A percentile compares a stretch with the other conserved stretches of the same genome.
Evolutionary conservation across 345 rosid species (phyloP).

Genomic region (Luvunga scandens): DNA sequence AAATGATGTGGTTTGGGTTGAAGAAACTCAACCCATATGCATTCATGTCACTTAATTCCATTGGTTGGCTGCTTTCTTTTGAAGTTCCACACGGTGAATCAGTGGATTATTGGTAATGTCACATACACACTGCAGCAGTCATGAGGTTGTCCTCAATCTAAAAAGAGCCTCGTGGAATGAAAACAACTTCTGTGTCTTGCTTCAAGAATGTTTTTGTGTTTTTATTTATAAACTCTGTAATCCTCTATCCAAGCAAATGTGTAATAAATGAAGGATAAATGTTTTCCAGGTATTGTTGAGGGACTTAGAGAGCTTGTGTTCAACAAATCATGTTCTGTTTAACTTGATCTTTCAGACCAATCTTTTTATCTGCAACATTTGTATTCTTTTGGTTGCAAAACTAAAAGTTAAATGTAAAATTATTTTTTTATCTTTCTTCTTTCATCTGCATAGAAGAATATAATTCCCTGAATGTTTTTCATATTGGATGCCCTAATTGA

Average conservation of each 20-base stretch:
- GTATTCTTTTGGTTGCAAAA: background rate
- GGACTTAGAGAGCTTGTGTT: background rate
- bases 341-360: background rate
- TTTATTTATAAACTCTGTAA: background rate
- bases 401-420: background rate
- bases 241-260: background rate
- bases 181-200: background rate
- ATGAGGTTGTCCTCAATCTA: background rate
- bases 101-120: background rate
- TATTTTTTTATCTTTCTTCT: background rate
- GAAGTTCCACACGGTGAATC: background rate
- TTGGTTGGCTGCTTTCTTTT: background rate
- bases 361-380: background rate
- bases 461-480: background rate
- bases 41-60: background rate
- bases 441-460: background rate
- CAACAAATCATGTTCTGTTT: background rate
- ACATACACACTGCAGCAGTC: background rate
- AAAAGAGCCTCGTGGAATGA: background rate
- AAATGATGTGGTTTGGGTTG: background rate
- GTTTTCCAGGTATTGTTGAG: background rate
- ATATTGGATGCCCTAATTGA: conserved; percentile 9
- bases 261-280: background rate
- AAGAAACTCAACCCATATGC: background rate
- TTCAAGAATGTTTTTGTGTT: background rate